Evolutionary conservation across 106 monocot genomes (phyloP).

Genomic region (Hemerocallis citrina): DNA sequence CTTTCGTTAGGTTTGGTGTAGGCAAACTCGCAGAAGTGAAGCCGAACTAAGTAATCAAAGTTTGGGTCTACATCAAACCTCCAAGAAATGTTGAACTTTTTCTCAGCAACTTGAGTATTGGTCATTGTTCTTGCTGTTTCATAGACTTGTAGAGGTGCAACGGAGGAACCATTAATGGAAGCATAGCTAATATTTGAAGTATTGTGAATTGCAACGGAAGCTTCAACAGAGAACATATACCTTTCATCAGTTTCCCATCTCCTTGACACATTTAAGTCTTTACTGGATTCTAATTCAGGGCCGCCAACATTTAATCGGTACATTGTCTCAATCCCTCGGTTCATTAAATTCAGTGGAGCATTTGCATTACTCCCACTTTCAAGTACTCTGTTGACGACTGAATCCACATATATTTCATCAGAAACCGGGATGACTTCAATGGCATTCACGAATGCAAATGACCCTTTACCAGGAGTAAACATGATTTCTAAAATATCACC

Average conservation of each 20-base stretch:
- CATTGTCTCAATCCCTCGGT: constrained; percentile 58
- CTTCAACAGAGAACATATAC: constrained; percentile 35
- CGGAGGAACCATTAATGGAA: constrained; percentile 26
- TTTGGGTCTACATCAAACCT: constrained; percentile 44
- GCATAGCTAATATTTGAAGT: constrained; percentile 38
- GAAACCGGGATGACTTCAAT: constrained; percentile 51
- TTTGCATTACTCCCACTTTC: constrained; percentile 19
- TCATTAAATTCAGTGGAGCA: constrained; percentile 8
- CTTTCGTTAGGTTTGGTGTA: constrained; percentile 32
- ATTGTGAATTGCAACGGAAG: constrained; percentile 19
- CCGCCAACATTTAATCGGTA: constrained; percentile 71
- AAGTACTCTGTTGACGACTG: constrained; percentile 15
- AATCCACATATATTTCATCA: constrained; percentile 19
- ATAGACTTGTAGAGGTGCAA: constrained; percentile 52
- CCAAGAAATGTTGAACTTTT: constrained; percentile 70
- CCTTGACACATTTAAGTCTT: constrained; percentile 45
- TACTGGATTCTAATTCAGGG: constrained; percentile 17
- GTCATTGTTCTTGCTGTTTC: constrained; percentile 43
- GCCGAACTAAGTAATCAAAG: constrained; percentile 55
- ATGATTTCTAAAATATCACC: constrained; percentile 19
- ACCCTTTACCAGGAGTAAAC: constrained; percentile 30
- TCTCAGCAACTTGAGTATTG: constrained; percentile 31
- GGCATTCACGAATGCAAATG: constrained; percentile 66
- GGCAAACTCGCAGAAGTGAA: constrained; percentile 67
- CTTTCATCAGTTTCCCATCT: constrained; percentile 48